These are phyloP conservation scores for Aspergillus terreus DNA, from an alignment of 2,329 filamentous ascomycete species.

Conservation along the genomic window DNA sequence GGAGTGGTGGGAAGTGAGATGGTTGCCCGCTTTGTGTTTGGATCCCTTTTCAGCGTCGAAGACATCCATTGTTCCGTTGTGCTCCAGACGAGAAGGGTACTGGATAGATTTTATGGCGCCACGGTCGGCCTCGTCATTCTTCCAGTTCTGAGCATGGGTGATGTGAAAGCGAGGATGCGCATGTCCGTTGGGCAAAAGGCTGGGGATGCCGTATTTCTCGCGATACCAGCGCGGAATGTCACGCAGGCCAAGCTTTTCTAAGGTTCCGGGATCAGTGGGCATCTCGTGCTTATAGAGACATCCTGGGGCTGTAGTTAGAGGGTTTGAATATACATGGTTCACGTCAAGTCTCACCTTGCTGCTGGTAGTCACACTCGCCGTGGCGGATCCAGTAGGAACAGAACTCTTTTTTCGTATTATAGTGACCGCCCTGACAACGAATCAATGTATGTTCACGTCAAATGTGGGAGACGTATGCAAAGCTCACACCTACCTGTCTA, in stretches of 20 bases:
- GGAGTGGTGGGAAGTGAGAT: conserved; percentile 6
- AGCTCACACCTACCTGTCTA: conserved; percentile 18
- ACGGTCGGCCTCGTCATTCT: conserved; percentile 16
- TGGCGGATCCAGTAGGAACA: conserved; percentile 89
- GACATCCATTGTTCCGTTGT: conserved; percentile 7
- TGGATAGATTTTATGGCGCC: conserved; percentile 14
- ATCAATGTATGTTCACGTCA: neutral
- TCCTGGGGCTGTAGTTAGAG: conserved; percentile 34
- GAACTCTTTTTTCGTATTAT: conserved; percentile 61
- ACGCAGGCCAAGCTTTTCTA: conserved; percentile 65
- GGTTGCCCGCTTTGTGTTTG: conserved; percentile 10
- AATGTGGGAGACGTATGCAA: neutral
- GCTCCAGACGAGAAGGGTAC: conserved; percentile 14
- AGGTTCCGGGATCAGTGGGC: conserved; percentile 64
- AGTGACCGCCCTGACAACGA: conserved; percentile 6
- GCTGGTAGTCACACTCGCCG: conserved; percentile 77
- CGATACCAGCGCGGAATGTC: conserved; percentile 56
- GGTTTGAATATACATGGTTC: neutral
- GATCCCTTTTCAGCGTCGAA: conserved; percentile 9
- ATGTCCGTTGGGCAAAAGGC: conserved; percentile 22
- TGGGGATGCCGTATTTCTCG: conserved; percentile 40
- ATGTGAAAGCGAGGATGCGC: conserved; percentile 13
- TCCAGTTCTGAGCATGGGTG: conserved; percentile 9
- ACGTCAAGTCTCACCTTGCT: conserved; percentile 55
- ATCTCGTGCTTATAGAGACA: conserved; percentile 91